Evolutionary conservation across 257 asterid species (phyloP), one percentile per base, ranked within the genome.

Genomic region (Nicotiana tomentosiformis): DNA sequence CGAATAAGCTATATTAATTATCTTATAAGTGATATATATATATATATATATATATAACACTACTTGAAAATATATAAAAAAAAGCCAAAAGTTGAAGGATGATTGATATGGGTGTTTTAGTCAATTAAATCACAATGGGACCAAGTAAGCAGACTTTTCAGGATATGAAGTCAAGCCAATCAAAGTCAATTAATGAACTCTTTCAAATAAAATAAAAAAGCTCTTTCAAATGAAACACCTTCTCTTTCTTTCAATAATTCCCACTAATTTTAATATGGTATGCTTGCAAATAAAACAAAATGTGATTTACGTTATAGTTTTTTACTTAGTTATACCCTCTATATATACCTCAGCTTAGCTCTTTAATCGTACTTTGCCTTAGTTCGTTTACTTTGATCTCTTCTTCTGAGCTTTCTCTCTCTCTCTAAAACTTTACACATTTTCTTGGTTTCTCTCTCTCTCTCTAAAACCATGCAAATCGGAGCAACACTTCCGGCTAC

Each of bases 401-500:
- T 74, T 49, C 23, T 14, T 49, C 15, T 49, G 3, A 23, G 9
- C 26, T 49, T 16, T 4, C 43, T 23, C 26, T 15, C 15, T 14
- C 46, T 7, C 79, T 20, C 33, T 69, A 26, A 30, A 66, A 35
- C 26, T 18, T 17, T 33, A 12, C 17, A 51, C 17, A 11, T 15
- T 9, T 53, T 17, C 3, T 78, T 78, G 35, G 46, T 5, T 7
- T 39, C 3, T 39, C 26, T 23, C 26, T 7, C n/a, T 14, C 17
- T 16, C 37, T 3, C 68, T 18, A 17, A 20, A 60, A 80, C 39
- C 83, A 91, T 91, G 93, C 91, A 87, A 86, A 89, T 93, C 61
- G 93, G 93, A 56, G 78, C 89, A 30, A 91, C 91, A 2, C 85
- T 91, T 17, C 90, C 97, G 70, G 88, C 95, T 2, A 87, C 90